Base-by-base conservation (phyloP, 176 grass and related monocot genomes). In the Stipa capillata region DNA sequence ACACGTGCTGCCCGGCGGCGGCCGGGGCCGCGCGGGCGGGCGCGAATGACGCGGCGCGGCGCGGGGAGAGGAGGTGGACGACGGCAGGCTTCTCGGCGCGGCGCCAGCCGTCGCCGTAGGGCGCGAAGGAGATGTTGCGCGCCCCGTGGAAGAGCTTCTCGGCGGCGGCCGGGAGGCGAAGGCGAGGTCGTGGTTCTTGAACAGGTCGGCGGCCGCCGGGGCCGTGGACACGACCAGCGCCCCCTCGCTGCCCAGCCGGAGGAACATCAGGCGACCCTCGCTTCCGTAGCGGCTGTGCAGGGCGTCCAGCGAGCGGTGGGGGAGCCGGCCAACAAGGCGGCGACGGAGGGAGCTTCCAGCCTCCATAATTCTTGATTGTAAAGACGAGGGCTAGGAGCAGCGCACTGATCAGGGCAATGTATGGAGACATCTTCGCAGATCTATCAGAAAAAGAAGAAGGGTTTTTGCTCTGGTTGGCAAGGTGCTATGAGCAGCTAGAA, bases 331-430 rank as follows among this genome's bases (percentile, higher is more conserved):
- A 29, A 51, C 34, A 3, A 84, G 74, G 52, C 7, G 88, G 84
- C 35, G 88, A 90, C 12, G 88, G 88, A 7, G 79, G 88, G 52
- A 86, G 84, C n/a, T 69, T 84, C 2, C 73, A 21, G 34, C 13
- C 31, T 48, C 67, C 15, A 45, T 5, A 43, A 16, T 49, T 71
- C 14, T 71, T 71, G 67, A 71, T 71, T 2, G 43, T 43, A 28
- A 31, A 7, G 67, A 20, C 13, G 25, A 32, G 25, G 24, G 17
- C 24, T 2, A 71, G 15, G 67, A 71, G 43, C 67, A 48, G 14
- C 13, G 67, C 67, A 1, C 42, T 24, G 14, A 45, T n/a, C n/a
- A 42, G 1, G 37, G 4, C 37, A 11, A 42, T 39, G 64, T 67
- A 67, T 8, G 25, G 56, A 28, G 3, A 20, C 16, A 20, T 52